Percentiles rank a stretch among this genome's conserved stretches.
phyloP scores from a whole-genome alignment of 2,329 filamentous ascomycete genomes.

The Microthyrium microscopicum region DNA sequence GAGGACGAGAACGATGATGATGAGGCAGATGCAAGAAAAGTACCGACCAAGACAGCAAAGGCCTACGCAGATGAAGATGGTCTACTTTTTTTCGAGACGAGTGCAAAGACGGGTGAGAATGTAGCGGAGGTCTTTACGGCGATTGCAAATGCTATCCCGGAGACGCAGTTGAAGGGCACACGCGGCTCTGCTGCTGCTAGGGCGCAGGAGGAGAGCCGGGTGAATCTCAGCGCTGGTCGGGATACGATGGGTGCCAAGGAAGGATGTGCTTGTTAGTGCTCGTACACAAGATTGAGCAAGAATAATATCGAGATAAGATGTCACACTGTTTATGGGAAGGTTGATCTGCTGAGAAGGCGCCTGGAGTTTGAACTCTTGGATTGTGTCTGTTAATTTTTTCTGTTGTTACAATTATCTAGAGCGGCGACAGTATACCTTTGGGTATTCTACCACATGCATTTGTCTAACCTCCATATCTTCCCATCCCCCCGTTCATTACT shows the following conservation, averaged over 20 bases:
- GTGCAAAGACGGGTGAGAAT: conserved; percentile 88
- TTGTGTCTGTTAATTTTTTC: no score
- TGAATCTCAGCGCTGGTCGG: conserved; percentile 34
- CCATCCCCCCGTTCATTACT: not conserved
- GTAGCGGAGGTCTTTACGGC: conserved; percentile 94
- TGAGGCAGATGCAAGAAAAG: conserved; percentile 59
- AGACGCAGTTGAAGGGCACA: conserved; percentile 84
- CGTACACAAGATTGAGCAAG: not conserved
- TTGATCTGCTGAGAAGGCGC: not conserved
- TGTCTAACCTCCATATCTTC: not conserved
- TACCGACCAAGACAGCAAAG: conserved; percentile 81
- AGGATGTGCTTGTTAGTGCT: conserved; percentile 6
- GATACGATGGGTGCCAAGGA: conserved; percentile 7
- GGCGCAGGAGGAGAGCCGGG: conserved; percentile 52
- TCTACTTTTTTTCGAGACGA: conserved; percentile 93
- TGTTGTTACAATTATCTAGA: not conserved
- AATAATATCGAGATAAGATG: not conserved
- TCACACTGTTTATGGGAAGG: not conserved
- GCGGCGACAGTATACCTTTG: not conserved
- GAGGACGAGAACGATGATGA: conserved; percentile 32
- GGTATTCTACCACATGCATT: not conserved
- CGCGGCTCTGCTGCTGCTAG: conserved; percentile 44
- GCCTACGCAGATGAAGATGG: conserved; percentile 89
- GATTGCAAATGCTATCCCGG: conserved; percentile 94
- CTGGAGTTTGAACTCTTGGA: not conserved